Percentiles rank a stretch among this genome's conserved stretches.
Conservation (phyloP, 2,329 filamentous ascomycete genomes). For the Alternaria solani region DNA sequence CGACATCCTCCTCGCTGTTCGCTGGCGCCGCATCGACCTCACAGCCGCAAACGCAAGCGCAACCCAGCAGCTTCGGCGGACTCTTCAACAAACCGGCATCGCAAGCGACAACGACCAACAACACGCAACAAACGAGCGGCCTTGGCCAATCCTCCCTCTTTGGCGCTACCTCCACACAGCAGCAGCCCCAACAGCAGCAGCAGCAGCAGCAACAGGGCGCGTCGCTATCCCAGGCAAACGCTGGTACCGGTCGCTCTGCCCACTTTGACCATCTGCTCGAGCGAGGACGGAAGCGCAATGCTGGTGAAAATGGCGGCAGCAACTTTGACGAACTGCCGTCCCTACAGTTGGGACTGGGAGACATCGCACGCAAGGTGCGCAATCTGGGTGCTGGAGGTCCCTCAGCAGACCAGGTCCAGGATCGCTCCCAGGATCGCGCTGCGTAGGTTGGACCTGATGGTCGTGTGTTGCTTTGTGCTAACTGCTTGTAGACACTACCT, state of each 20-base stretch:
- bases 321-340: constrained; percentile 81
- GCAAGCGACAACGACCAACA: constrained; percentile 38
- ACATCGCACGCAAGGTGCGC: constrained; percentile 79
- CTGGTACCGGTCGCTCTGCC: constrained; percentile 58
- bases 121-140: constrained; percentile 41
- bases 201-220: constrained; percentile 39
- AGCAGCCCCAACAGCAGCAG: constrained; percentile 33
- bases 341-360: constrained; percentile 88
- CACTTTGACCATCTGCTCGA: constrained; percentile 72
- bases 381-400: constrained; percentile 79
- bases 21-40: constrained; percentile 31
- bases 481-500: constrained; percentile 77
- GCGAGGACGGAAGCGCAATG: constrained; percentile 71
- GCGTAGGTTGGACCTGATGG: constrained; percentile 55
- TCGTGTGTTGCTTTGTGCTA: constrained; percentile 15
- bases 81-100: constrained; percentile 37
- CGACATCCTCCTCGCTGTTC: constrained; percentile 38
- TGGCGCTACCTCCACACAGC: constrained; percentile 35
- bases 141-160: constrained; percentile 40
- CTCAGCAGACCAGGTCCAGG: constrained; percentile 58
- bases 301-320: constrained; percentile 67
- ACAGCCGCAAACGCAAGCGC: constrained; percentile 39
- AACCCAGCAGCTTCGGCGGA: constrained; percentile 30
- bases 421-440: constrained; percentile 55
- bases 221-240: constrained; percentile 45